A percentile compares a stretch with the other conserved stretches of the same genome.
These are phyloP conservation scores for Lasiodiplodia citricola DNA, from an alignment of 2,329 filamentous ascomycete genomes.

Conservation along the genomic window DNA sequence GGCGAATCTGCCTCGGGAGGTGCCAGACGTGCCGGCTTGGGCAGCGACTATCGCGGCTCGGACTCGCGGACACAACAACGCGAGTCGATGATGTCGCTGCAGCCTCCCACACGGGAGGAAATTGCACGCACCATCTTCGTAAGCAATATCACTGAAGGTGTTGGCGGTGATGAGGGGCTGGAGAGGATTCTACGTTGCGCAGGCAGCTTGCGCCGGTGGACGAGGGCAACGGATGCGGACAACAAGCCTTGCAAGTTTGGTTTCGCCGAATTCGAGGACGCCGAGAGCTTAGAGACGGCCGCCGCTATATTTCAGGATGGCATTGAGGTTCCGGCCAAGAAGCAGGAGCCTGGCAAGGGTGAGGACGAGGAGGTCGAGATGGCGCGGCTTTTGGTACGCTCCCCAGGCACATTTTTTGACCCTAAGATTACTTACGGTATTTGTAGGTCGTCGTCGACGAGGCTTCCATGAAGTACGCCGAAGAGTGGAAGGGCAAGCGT, in stretches of 20 bases:
- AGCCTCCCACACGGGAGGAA: constrained; percentile 87
- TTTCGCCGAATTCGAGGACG: constrained; percentile 94
- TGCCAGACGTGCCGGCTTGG: constrained; percentile 59
- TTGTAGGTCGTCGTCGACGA: constrained; percentile 73
- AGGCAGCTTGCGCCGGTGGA: constrained; percentile 84
- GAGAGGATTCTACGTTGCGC: constrained; percentile 79
- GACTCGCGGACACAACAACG: constrained; percentile 72
- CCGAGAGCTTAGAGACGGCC: constrained; percentile 83
- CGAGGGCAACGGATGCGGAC: constrained; percentile 76
- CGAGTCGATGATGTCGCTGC: constrained; percentile 72
- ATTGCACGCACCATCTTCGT: constrained; percentile 91
- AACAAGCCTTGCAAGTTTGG: constrained; percentile 87
- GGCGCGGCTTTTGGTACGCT: constrained; percentile 67
- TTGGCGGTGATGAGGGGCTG: constrained; percentile 76
- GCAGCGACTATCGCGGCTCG: constrained; percentile 57
- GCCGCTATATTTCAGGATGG: constrained; percentile 79
- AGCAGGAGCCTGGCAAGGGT: constrained; percentile 60
- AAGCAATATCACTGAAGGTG: constrained; percentile 79
- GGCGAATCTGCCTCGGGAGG: constrained; percentile 41
- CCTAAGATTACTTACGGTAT: constrained; percentile 30
- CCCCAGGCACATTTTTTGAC: neutral
- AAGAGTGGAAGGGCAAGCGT: constrained; percentile 73
- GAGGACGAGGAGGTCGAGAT: constrained; percentile 64
- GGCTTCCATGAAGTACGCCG: constrained; percentile 81
- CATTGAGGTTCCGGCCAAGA: constrained; percentile 79